Base-by-base conservation (phyloP, 345 rosid species). In the Hevea brasiliensis region DNA sequence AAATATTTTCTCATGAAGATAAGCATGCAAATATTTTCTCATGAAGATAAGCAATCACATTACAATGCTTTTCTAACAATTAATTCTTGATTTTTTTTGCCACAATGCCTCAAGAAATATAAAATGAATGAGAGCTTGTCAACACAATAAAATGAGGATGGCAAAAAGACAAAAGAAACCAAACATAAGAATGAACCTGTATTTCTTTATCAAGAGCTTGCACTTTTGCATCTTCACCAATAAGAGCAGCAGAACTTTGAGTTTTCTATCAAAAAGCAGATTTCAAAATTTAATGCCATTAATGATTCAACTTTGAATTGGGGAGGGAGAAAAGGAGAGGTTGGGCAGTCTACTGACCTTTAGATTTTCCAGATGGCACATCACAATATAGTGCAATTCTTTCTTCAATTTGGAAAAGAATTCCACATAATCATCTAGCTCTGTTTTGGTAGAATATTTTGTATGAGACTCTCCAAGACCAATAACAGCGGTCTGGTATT, bases 361-460 rank as follows among this genome's bases (percentile, higher is more conserved):
- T 61, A 89, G 76, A 48, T 76, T 83, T 74, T 87, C 87, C 26
- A 87, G 90, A 84, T 87, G 96, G 76, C 20, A 50, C 23, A 29
- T 72, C 13, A 85, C 78, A 79, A 86, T 73, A 65, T 70, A 47
- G 78, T 70, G 82, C 41, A 95, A 71, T 67, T 91, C 92, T 75
- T 80, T 85, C 77, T 89, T 82, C 87, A 95, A 80, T 73, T 76
- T 87, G 73, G 77, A 75, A 81, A 88, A 95, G 72, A 91, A 63
- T 65, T 86, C 84, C 60, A 73, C 67, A 72, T 65, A 90, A 77
- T 86, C 86, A 61, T 75, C 76, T 59, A 17, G 76, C 76, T 78
- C 79, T 26, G 61, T 32, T 58, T 76, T 47, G 65, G 74, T 79
- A 35, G 76, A 77, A 65, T 59, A 51, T 27, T 67, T 79, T 58